Conservation (phyloP, 2,329 filamentous ascomycete genomes). For the Pestalotiopsis sp. region DNA sequence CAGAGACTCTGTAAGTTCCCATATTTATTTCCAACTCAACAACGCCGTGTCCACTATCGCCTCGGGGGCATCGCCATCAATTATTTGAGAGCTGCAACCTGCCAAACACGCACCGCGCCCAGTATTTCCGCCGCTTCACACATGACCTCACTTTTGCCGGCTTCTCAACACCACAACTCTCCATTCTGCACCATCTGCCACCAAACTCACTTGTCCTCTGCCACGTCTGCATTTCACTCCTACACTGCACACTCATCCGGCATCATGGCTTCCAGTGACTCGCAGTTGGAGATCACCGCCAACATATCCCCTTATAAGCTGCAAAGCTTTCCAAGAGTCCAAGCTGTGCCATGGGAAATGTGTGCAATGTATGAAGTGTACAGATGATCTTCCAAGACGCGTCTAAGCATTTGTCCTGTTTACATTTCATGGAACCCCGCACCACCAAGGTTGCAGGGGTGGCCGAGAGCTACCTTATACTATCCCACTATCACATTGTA, state of each 20-base stretch:
- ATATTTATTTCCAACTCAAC: not conserved
- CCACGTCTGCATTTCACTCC: not conserved
- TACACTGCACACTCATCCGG: not conserved
- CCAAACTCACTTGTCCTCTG: not conserved
- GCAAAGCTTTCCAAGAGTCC: not conserved
- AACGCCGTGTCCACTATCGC: not conserved
- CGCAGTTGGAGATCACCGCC: not conserved
- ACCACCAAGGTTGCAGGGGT: not conserved
- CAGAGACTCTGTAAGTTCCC: slow-evolving; percentile 75
- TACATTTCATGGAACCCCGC: not conserved
- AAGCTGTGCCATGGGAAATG: not conserved
- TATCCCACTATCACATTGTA: not conserved
- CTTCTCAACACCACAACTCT: not conserved
- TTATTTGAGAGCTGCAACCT: not conserved
- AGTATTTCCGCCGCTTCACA: not conserved
- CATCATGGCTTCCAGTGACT: not conserved
- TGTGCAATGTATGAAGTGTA: not conserved
- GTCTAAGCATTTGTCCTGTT: not conserved
- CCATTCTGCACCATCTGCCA: not conserved
- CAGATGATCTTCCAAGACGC: not conserved
- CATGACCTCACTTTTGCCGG: not conserved
- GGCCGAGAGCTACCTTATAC: not conserved
- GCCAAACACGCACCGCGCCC: not conserved
- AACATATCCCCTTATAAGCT: not conserved
- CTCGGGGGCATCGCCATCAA: slow-evolving; percentile 9